phyloP scores from a whole-genome alignment of 768 basidiomycete genomes.

The Tulasnella sp. region DNA sequence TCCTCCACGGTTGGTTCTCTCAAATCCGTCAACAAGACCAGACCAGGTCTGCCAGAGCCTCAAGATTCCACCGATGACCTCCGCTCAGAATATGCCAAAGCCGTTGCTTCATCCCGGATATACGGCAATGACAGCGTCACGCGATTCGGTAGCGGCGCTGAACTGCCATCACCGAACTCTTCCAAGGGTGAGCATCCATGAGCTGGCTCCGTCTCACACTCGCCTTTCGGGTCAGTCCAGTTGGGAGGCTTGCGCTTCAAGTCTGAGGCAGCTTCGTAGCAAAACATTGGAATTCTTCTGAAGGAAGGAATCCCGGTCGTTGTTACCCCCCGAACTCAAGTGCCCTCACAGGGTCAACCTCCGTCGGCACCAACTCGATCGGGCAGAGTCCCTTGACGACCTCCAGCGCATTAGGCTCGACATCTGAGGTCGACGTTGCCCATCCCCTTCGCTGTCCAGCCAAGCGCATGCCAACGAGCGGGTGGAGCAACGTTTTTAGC shows the following conservation, averaged over 20 bases:
- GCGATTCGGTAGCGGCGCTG: conserved; percentile 7
- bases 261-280: background rate
- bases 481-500: conserved; percentile 1
- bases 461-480: background rate
- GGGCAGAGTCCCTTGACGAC: background rate
- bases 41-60: background rate
- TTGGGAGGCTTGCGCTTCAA: background rate
- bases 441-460: background rate
- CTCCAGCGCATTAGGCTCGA: background rate
- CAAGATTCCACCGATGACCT: conserved; percentile 14
- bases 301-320: background rate
- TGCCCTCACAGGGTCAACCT: background rate
- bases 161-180: background rate
- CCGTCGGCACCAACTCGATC: background rate
- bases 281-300: background rate
- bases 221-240: background rate
- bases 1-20: background rate
- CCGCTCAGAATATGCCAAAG: background rate
- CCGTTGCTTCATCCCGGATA: background rate
- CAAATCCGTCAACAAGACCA: background rate
- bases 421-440: background rate
- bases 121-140: conserved; percentile 24
- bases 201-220: background rate
- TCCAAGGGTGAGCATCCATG: background rate
- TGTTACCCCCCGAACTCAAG: background rate